Evolutionary conservation across 176 grass and related monocot genomes (phyloP), one percentile per base, ranked within the genome.

Genomic region (Phyllostachys edulis): DNA sequence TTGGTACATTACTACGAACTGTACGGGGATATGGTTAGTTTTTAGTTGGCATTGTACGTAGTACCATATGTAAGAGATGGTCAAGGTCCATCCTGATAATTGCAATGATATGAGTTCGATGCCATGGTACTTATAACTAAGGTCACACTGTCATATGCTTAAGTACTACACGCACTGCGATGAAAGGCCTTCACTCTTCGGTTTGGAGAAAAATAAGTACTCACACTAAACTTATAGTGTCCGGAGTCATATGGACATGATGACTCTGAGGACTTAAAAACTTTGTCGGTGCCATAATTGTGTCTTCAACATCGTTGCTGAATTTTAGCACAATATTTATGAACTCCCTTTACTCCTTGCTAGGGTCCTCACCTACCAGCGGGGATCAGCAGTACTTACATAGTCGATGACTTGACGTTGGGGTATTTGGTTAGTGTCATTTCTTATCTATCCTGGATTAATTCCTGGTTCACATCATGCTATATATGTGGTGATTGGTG

Each of bases 221-320:
- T 18, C 27, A 51, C 15, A 5, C 45, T 72, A 9, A n/a, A 56
- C 45, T 65, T 71, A 54, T 5, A 13, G 77, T 80, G 69, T 56
- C 59, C 36, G 36, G 16, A 49, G 41, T 29, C 16, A 20, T 24
- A 61, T 12, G 21, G 32, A 50, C 15, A 78, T 71, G 73, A 82
- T 83, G 34, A 2, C 45, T 32, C 16, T 10, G 0, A 20, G 8
- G 37, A 56, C 70, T 14, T 40, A 7, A 36, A 32, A 7, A 45
- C 51, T 82, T 69, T 69, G 9, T 12, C 41, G 78, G 40, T 26
- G 10, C 32, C 85, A 82, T 82, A 14, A 60, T 75, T 39, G 46
- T 67, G 77, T 59, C 78, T 26, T 59, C 78, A 57, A 39, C 59
- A 34, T 46, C 50, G 21, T 59, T 60, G 63, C 26, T 34, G 34